Percentiles rank a stretch among this genome's conserved stretches.
phyloP scores from a whole-genome alignment of 495 filamentous ascomycete species.

The Xylaria nigripes region DNA sequence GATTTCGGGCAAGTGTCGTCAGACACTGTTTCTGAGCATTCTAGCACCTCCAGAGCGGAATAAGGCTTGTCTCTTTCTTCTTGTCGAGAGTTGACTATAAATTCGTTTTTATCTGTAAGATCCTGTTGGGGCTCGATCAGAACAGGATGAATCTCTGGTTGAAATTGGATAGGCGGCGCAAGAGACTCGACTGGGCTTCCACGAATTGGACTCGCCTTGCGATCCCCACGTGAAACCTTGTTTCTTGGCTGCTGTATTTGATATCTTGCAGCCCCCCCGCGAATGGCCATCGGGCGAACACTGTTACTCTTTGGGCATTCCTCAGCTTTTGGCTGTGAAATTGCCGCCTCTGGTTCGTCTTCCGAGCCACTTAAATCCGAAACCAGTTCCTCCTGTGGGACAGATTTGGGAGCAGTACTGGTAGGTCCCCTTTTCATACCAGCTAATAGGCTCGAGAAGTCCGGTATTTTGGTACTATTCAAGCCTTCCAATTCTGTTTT shows the following conservation, averaged over 20 bases:
- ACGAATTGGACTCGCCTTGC: not conserved
- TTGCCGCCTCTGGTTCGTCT: conserved; percentile 24
- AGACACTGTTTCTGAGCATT: not conserved
- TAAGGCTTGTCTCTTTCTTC: not conserved
- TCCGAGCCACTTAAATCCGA: conserved; percentile 41
- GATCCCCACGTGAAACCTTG: not conserved
- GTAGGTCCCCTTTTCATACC: conserved; percentile 2
- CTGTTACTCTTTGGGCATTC: not conserved
- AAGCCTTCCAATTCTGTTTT: conserved; percentile 31
- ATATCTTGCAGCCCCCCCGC: not conserved
- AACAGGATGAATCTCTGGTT: not conserved
- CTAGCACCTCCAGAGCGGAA: conserved; percentile 28
- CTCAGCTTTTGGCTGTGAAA: conserved; percentile 11
- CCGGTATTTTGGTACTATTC: conserved; percentile 16
- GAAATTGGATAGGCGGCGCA: not conserved
- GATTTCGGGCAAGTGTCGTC: conserved; percentile 23
- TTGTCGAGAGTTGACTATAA: not conserved
- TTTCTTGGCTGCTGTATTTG: not conserved
- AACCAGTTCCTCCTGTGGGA: conserved; percentile 16
- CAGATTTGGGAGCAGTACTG: conserved; percentile 3
- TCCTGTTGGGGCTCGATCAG: not conserved
- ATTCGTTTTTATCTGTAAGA: not conserved
- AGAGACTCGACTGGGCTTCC: not conserved
- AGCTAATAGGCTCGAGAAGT: conserved; percentile 16
- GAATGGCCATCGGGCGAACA: conserved; percentile 3